Evolutionary conservation across 2,329 filamentous ascomycete genomes (phyloP).

Genomic region (Sporothrix curviconia): DNA sequence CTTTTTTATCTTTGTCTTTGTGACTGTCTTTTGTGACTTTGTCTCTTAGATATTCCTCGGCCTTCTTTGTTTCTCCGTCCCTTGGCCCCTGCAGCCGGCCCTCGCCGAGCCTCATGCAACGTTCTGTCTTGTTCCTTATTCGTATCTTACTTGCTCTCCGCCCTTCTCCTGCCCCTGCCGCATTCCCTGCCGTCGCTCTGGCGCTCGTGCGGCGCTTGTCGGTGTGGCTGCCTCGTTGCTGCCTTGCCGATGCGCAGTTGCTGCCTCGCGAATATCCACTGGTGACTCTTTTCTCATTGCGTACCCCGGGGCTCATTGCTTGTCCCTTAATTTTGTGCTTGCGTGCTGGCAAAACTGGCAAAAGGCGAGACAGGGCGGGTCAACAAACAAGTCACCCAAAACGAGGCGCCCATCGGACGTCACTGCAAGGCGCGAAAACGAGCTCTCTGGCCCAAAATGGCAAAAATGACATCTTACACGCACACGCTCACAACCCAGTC

Average conservation of each 20-base stretch:
- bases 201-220: background rate
- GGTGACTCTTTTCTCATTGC: constrained; percentile 6
- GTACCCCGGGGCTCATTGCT: background rate
- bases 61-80: background rate
- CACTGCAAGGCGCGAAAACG: background rate
- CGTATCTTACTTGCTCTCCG: background rate
- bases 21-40: background rate
- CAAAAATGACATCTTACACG: constrained; percentile 4
- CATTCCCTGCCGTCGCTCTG: too few relatives aligned
- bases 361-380: background rate
- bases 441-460: background rate
- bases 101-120: constrained; percentile 11
- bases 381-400: background rate
- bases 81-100: constrained; percentile 1
- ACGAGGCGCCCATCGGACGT: too few relatives aligned
- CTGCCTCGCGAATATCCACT: constrained; percentile 9
- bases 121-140: background rate
- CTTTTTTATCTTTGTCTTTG: background rate
- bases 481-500: background rate
- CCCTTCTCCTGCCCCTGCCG: background rate
- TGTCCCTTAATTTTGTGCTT: background rate
- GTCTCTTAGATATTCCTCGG: background rate
- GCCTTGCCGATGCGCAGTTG: constrained; percentile 7
- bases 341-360: background rate
- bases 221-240: constrained; percentile 11